Conservation (phyloP, 176 grass and related monocot genomes). For the Eragrostis curvula region DNA sequence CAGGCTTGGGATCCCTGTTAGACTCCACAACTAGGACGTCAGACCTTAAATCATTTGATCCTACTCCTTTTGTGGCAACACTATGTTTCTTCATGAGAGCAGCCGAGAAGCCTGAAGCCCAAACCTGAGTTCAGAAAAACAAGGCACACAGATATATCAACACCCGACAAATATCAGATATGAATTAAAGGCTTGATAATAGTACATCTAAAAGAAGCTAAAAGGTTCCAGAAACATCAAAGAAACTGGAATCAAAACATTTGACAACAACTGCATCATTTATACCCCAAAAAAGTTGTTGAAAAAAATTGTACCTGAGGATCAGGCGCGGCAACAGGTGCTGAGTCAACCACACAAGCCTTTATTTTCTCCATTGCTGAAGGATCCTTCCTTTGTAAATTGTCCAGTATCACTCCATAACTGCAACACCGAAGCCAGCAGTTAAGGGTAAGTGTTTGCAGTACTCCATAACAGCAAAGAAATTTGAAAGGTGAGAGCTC, state of each 20-base stretch:
- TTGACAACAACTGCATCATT: no score
- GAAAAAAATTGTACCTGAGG: constrained; percentile 65
- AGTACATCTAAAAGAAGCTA: not conserved
- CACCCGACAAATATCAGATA: not conserved
- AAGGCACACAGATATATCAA: not conserved
- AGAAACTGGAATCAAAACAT: no score
- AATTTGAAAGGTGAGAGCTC: not conserved
- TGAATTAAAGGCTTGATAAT: not conserved
- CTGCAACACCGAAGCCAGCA: constrained; percentile 45
- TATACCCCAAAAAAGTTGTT: not conserved
- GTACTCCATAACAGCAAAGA: not conserved
- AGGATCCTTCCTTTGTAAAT: constrained; percentile 65
- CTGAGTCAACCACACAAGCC: constrained; percentile 84
- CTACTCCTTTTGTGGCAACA: constrained; percentile 61
- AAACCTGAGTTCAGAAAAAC: constrained; percentile 59
- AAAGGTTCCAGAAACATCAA: no score
- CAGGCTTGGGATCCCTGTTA: constrained; percentile 50
- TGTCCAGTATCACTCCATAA: constrained; percentile 86
- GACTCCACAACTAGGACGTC: constrained; percentile 56
- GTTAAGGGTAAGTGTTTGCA: no score
- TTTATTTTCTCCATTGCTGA: constrained; percentile 78
- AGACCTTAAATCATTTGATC: constrained; percentile 34
- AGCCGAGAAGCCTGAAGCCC: constrained; percentile 95
- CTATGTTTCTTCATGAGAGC: constrained; percentile 89
- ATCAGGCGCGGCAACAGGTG: constrained; percentile 83